phyloP scores from a whole-genome alignment of 228 moss, liverwort and hornwort species.

The Sphagnum fallax region DNA sequence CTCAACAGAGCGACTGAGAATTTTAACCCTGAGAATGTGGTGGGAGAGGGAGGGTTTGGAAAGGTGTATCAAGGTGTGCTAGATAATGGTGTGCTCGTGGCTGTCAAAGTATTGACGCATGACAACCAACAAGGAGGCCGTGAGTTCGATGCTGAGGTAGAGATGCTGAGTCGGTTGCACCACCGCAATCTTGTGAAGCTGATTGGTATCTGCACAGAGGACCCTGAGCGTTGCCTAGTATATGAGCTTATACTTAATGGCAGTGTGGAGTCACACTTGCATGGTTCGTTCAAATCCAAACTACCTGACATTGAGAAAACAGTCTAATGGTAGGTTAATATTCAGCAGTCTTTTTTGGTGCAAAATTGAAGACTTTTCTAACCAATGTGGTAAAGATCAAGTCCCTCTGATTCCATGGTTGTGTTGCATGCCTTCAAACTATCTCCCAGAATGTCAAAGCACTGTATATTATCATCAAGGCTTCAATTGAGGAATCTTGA shows the following conservation, averaged over 20 bases:
- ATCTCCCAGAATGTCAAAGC: too few species aligned
- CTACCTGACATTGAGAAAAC: background rate
- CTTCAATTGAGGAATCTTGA: too few species aligned
- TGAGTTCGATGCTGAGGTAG: constrained; percentile 83
- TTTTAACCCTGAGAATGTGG: constrained; percentile 66
- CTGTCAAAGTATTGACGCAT: constrained; percentile 69
- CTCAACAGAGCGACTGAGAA: constrained; percentile 72
- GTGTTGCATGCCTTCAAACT: too few species aligned
- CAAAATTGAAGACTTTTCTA: too few species aligned
- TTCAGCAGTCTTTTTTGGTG: too few species aligned
- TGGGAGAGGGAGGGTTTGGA: constrained; percentile 91
- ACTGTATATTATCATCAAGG: too few species aligned
- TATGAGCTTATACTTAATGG: constrained; percentile 86
- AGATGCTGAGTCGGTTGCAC: constrained; percentile 78
- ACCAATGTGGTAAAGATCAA: too few species aligned
- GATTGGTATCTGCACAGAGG: constrained; percentile 73
- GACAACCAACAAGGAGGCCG: constrained; percentile 58
- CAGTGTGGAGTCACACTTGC: constrained; percentile 84
- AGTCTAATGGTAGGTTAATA: too few species aligned
- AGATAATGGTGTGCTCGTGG: constrained; percentile 63
- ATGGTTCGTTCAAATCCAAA: constrained; percentile 26
- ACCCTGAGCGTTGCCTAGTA: constrained; percentile 50
- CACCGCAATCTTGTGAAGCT: constrained; percentile 76
- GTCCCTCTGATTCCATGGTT: too few species aligned
- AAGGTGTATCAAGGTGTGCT: constrained; percentile 79